These are phyloP conservation scores for Microstegium vimineum DNA, from an alignment of 176 grass and related monocot species.

Conservation along the genomic window DNA sequence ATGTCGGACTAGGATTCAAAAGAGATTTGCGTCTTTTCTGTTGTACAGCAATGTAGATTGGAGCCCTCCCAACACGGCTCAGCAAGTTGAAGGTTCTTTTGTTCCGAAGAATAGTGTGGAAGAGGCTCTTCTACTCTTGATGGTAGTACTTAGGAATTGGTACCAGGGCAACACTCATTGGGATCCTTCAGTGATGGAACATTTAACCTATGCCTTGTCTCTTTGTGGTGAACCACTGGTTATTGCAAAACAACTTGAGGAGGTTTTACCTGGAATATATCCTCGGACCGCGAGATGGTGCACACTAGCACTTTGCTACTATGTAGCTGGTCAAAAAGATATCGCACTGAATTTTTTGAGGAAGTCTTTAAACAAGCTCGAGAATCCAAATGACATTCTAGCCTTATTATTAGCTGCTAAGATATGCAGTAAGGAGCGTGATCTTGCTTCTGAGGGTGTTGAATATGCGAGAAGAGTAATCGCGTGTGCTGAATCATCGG, in stretches of 20 bases:
- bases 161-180: constrained; percentile 71
- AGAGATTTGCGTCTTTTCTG: constrained; percentile 69
- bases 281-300: constrained; percentile 69
- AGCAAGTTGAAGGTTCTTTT: constrained; percentile 67
- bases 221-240: constrained; percentile 55
- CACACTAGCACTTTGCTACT: constrained; percentile 80
- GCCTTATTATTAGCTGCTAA: constrained; percentile 67
- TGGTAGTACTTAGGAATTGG: constrained; percentile 67
- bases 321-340: constrained; percentile 47
- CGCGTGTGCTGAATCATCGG: constrained; percentile 22
- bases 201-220: constrained; percentile 67
- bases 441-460: constrained; percentile 62
- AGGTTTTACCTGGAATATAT: constrained; percentile 80
- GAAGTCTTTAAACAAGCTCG: constrained; percentile 73
- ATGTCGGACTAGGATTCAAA: constrained; percentile 70
- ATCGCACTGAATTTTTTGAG: constrained; percentile 69
- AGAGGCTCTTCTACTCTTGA: constrained; percentile 82
- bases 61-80: constrained; percentile 46
- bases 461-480: constrained; percentile 66
- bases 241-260: constrained; percentile 61
- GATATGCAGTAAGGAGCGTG: constrained; percentile 60
- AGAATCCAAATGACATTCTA: constrained; percentile 71
- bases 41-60: constrained; percentile 60
- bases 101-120: constrained; percentile 77
- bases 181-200: constrained; percentile 86